Conservation (phyloP, 495 filamentous ascomycete species). For the Annulohypoxylon nitens region DNA sequence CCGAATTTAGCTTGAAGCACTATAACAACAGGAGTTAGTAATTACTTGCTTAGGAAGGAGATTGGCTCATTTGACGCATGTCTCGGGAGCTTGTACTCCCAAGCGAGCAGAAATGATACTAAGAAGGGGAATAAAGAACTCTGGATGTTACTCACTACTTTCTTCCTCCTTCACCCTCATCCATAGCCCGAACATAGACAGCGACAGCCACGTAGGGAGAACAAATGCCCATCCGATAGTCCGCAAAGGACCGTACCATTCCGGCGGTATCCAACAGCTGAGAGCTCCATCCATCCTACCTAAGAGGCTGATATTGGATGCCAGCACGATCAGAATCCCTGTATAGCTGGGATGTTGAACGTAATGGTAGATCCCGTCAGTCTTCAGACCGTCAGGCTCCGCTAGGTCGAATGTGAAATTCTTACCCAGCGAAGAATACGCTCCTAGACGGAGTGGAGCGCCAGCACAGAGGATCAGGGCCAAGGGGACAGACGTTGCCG, state of each 20-base stretch:
- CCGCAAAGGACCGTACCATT: conserved; percentile 43
- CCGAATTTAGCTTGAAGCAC: conserved; percentile 59
- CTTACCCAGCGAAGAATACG: conserved; percentile 57
- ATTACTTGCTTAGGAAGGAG: too few relatives aligned
- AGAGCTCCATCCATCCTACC: conserved; percentile 46
- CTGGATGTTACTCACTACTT: conserved; percentile 23
- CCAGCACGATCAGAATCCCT: conserved; percentile 41
- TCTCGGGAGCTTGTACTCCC: too few relatives aligned
- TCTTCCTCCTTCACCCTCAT: conserved; percentile 57
- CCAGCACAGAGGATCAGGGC: conserved; percentile 52
- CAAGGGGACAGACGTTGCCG: conserved; percentile 38
- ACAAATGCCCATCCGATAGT: conserved; percentile 30
- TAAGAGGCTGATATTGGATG: conserved; percentile 40
- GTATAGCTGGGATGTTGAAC: conserved; percentile 66
- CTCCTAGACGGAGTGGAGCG: conserved; percentile 51
- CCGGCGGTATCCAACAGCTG: conserved; percentile 53
- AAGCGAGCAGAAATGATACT: too few relatives aligned
- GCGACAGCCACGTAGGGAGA: conserved; percentile 13
- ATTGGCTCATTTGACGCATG: too few relatives aligned
- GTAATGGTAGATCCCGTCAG: conserved; percentile 59
- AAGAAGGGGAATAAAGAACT: too few relatives aligned
- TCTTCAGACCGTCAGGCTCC: conserved; percentile 58
- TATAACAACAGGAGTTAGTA: too few relatives aligned
- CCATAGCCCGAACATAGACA: conserved; percentile 26
- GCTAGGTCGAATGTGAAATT: conserved; percentile 65